Base-by-base conservation (phyloP, 192 early-diverging fungal species). In the Geranomyces michiganensis region DNA sequence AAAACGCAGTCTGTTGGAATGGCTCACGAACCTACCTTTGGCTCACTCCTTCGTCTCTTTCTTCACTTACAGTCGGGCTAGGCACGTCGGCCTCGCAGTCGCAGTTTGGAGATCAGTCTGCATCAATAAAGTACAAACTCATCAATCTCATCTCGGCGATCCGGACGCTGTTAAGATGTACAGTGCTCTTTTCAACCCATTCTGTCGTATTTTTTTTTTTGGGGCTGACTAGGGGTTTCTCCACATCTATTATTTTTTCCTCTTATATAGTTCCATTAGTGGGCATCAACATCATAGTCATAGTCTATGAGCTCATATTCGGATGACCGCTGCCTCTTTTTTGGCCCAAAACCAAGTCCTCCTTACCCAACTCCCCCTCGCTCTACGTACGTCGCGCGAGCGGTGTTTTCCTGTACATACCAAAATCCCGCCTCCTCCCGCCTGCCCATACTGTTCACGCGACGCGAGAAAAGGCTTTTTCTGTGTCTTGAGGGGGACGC, bases 131-230 rank as follows among this genome's bases (percentile, higher is more conserved):
- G 74, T 83, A 86, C 56, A 91, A 90, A 72, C 69, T 96, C 43
- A 86, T 96, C 76, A 91, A 91, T 76, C 84, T 96, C 44, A 95
- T 96, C 65, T 92, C 92, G 0, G 93, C 94, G 0, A 90, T 95
- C 45, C 85, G 94, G 71, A 96, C 93, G 45, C 79, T 96, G 51
- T 89, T 95, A 83, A 78, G 93, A 84, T 90, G 92, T 93, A 88
- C 62, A n/a, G n/a, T n/a, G n/a, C n/a, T n/a, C n/a, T n/a, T n/a
- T n/a, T n/a, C n/a, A n/a, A n/a, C n/a, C n/a, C n/a, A n/a, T n/a
- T n/a, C n/a, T n/a, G n/a, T n/a, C n/a, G n/a, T n/a, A n/a, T n/a
- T n/a, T n/a, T n/a, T n/a, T n/a, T n/a, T n/a, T n/a, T n/a, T n/a
- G n/a, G n/a, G n/a, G n/a, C n/a, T n/a, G n/a, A n/a, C n/a, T n/a